Conservation (phyloP, 2,329 filamentous ascomycete genomes). For the Salinomyces thailandicus region DNA sequence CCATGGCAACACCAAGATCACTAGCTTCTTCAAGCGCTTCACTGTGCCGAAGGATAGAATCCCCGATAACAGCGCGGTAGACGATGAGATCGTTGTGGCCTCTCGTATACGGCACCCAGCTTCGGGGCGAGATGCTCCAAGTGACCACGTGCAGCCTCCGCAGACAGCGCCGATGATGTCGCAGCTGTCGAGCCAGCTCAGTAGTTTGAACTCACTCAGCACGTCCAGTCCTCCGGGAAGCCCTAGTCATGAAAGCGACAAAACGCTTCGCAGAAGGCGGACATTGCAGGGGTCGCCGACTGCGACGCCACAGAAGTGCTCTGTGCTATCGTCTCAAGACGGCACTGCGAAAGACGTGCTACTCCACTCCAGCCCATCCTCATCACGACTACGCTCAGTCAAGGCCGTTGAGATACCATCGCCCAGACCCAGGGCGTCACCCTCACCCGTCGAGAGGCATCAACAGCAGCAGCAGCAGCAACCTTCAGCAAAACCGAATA, state of each 20-base stretch:
- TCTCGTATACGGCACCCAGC: not conserved
- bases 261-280: no score
- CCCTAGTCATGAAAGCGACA: no score
- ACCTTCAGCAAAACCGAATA: slow-evolving; percentile 2
- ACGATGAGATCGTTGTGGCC: slow-evolving; percentile 20
- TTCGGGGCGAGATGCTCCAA: no score
- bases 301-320: no score
- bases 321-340: no score
- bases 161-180: not conserved
- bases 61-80: slow-evolving; percentile 13
- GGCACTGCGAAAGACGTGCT: slow-evolving; percentile 3
- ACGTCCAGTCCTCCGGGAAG: no score
- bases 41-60: slow-evolving; percentile 17
- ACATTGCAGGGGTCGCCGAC: no score
- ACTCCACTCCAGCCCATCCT: slow-evolving; percentile 7
- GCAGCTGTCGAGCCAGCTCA: slow-evolving; percentile 1
- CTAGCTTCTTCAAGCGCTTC: slow-evolving; percentile 37
- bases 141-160: no score
- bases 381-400: slow-evolving; percentile 5
- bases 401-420: slow-evolving; percentile 10
- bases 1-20: not conserved
- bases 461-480: no score
- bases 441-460: slow-evolving; percentile 1
- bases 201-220: no score
- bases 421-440: slow-evolving; percentile 1